These are phyloP conservation scores for Aspergillus sp. DNA, from an alignment of 2,329 filamentous ascomycete species.

Conservation along the genomic window DNA sequence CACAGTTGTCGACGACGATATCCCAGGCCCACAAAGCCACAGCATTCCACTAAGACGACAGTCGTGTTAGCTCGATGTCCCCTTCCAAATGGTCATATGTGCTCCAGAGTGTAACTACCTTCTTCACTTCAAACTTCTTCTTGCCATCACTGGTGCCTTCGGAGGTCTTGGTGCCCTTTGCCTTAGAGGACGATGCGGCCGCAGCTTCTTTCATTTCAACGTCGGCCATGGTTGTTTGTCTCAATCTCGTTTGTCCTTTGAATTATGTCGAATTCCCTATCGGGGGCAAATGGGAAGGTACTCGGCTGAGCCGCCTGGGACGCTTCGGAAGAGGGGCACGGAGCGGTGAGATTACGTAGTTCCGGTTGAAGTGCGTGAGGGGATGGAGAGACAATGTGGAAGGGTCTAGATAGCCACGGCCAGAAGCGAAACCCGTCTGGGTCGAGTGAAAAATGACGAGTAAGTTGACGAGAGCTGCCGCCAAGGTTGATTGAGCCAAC, in stretches of 20 bases:
- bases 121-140: slow-evolving; percentile 98
- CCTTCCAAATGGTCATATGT: neutral
- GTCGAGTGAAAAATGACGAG: too few relatives aligned
- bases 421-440: too few relatives aligned
- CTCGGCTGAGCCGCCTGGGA: slow-evolving; percentile 4
- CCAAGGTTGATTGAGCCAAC: slow-evolving; percentile 1
- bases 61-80: slow-evolving; percentile 11
- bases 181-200: slow-evolving; percentile 50
- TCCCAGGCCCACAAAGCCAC: slow-evolving; percentile 99
- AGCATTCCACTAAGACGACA: slow-evolving; percentile 78
- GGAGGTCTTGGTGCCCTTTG: slow-evolving; percentile 54
- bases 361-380: neutral
- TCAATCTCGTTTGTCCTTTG: neutral
- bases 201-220: slow-evolving; percentile 93
- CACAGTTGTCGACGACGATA: slow-evolving; percentile 98
- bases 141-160: slow-evolving; percentile 64
- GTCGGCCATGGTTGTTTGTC: slow-evolving; percentile 69
- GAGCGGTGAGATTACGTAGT: slow-evolving; percentile 13
- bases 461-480: neutral
- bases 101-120: slow-evolving; percentile 57
- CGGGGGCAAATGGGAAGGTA: neutral
- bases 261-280: neutral
- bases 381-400: neutral
- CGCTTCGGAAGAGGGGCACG: slow-evolving; percentile 13
- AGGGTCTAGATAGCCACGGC: neutral